These are phyloP conservation scores for Candida michaelii DNA, from an alignment of 805 yeast species.

Conservation along the genomic window DNA sequence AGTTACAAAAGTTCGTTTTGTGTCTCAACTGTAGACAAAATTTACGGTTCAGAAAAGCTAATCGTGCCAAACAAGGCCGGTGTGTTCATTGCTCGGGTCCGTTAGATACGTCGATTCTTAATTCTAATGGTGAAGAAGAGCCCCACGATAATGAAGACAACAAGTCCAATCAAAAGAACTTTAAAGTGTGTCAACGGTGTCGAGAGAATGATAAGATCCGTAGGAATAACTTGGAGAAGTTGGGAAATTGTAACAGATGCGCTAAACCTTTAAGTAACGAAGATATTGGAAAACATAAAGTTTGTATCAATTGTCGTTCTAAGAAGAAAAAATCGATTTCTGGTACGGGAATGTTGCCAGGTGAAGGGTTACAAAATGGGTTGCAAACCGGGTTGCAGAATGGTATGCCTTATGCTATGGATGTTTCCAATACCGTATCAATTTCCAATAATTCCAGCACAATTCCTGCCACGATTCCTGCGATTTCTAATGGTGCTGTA, in stretches of 20 bases:
- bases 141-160: background rate
- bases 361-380: background rate
- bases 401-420: constrained; percentile 1
- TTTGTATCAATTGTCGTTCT: constrained; percentile 53
- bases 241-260: constrained; percentile 65
- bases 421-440: constrained; percentile 4
- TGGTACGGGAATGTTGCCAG: background rate
- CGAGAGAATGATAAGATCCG: constrained; percentile 60
- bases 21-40: constrained; percentile 61
- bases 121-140: constrained; percentile 23
- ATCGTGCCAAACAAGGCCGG: constrained; percentile 59
- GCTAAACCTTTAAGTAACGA: constrained; percentile 46
- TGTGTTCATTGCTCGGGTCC: constrained; percentile 72
- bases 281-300: constrained; percentile 54
- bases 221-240: constrained; percentile 53
- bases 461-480: background rate
- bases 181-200: constrained; percentile 66
- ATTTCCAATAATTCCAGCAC: constrained; percentile 1
- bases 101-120: constrained; percentile 38
- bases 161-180: constrained; percentile 27
- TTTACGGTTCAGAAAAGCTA: constrained; percentile 54
- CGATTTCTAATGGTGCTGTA: background rate
- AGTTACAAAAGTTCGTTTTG: constrained; percentile 52
- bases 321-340: constrained; percentile 45
- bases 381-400: background rate